These are phyloP conservation scores for Chionographis japonica DNA, from an alignment of 106 monocot species.

Conservation along the genomic window DNA sequence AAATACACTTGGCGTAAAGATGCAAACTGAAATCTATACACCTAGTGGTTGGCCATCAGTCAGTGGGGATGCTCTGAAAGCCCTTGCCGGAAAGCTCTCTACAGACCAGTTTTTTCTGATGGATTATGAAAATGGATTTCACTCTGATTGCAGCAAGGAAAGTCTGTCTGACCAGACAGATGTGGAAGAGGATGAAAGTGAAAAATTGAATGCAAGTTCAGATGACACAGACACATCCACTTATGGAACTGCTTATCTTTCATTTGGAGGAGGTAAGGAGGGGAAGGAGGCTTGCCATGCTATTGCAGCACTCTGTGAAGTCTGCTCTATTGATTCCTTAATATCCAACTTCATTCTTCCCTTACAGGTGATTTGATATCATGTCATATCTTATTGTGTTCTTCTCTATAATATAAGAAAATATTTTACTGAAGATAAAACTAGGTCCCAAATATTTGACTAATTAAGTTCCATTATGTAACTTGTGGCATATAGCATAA, in stretches of 20 bases:
- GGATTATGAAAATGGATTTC: slow-evolving; percentile 29
- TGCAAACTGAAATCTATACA: slow-evolving; percentile 66
- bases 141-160: slow-evolving; percentile 11
- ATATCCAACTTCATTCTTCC: slow-evolving; percentile 98
- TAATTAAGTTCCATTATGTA: too few species aligned
- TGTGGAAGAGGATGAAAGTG: background rate
- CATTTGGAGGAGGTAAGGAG: slow-evolving; percentile 65
- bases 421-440: background rate
- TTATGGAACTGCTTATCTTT: slow-evolving; percentile 81
- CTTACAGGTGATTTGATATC: slow-evolving; percentile 57
- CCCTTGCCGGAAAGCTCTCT: slow-evolving; percentile 69
- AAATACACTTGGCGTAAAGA: slow-evolving; percentile 24
- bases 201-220: background rate
- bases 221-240: slow-evolving; percentile 23
- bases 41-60: slow-evolving; percentile 92
- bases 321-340: slow-evolving; percentile 88
- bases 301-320: slow-evolving; percentile 92
- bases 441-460: too few species aligned
- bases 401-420: background rate
- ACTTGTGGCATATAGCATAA: too few species aligned
- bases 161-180: background rate
- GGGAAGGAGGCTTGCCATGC: slow-evolving; percentile 85
- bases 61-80: slow-evolving; percentile 75
- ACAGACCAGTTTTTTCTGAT: slow-evolving; percentile 25
- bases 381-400: background rate